Evolutionary conservation across 305 asterid species (phyloP), one percentile per base, ranked within the genome.

Genomic region (Fraxinus platypoda): DNA sequence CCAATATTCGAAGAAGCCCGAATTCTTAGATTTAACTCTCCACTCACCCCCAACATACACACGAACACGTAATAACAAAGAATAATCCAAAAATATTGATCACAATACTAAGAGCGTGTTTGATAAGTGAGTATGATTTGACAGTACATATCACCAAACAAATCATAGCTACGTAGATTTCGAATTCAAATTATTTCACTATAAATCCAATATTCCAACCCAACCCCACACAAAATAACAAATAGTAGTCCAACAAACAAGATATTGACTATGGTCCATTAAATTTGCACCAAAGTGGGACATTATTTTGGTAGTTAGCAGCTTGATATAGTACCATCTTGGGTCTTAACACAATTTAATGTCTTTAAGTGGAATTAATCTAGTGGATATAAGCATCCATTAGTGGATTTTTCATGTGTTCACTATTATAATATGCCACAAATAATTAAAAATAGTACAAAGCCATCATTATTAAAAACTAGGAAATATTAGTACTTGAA

Each of bases 391-490:
- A 46, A 52, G 26, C 78, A 81, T 46, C 78, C 38, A 52, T 49
- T 76, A 71, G 78, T 80, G 84, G 88, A 80, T 77, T 78, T 86
- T 74, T 77, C 57, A 54, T 30, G 77, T 77, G 25, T 77, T 68
- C 28, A 46, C 15, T 28, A 49, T 34, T 4, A 34, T 57, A 34
- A 21, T 23, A 64, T 13, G 66, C 33, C 12, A 2, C 11, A 52
- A 59, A 75, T 31, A 59, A 75, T 31, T 6, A 8, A n/a, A 64
- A 21, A 23, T 9, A 64, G 15, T 64, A 5, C 73, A 26, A 64
- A 64, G 2, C 73, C 73, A 26, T 64, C 34, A 64, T 64, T 23
- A 64, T 64, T 30, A 52, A 52, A 1, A 72, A 31, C 52, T 12
- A 46, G 1, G 12, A 71, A n/a, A 31, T 64, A 71, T 49, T 15